Evolutionary conservation across 2,329 filamentous ascomycete species (phyloP).

Genomic region (Mariannaea sp.): DNA sequence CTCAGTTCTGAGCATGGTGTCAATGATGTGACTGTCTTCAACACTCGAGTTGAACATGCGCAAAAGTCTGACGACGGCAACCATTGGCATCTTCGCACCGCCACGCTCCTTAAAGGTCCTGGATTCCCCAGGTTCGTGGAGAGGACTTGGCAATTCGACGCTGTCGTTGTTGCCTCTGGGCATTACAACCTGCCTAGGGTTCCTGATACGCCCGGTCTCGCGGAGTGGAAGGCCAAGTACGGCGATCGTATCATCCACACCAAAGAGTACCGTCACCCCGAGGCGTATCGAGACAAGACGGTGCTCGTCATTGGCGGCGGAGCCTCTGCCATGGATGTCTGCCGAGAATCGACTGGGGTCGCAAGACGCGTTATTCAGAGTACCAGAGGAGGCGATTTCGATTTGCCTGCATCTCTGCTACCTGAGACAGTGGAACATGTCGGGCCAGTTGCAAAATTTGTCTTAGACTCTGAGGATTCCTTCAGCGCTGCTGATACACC

Average conservation of each 20-base stretch:
- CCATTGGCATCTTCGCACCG: conserved; percentile 58
- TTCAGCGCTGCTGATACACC: conserved; percentile 35
- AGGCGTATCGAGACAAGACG: conserved; percentile 58
- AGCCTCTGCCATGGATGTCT: conserved; percentile 50
- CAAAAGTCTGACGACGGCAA: conserved; percentile 48
- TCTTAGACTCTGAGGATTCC: conserved; percentile 35
- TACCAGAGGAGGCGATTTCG: conserved; percentile 62
- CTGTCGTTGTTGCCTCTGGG: conserved; percentile 67
- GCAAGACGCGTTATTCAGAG: conserved; percentile 53
- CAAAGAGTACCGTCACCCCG: conserved; percentile 71
- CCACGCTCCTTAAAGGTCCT: conserved; percentile 44
- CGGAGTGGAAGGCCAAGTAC: conserved; percentile 59
- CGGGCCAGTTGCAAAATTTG: conserved; percentile 54
- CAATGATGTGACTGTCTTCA: conserved; percentile 54
- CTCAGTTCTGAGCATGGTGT: conserved; percentile 58
- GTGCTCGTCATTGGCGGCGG: conserved; percentile 60
- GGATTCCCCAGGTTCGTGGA: conserved; percentile 37
- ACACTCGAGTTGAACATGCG: conserved; percentile 62
- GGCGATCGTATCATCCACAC: conserved; percentile 65
- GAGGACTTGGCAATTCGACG: conserved; percentile 57
- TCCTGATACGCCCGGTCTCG: conserved; percentile 63
- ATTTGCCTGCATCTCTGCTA: conserved; percentile 58
- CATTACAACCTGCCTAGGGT: conserved; percentile 69
- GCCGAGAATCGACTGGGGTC: conserved; percentile 44
- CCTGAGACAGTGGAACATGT: conserved; percentile 59